A percentile compares a stretch with the other conserved stretches of the same genome.
These are phyloP conservation scores for Candida piceae DNA, from an alignment of 805 yeast genomes.

Conservation along the genomic window DNA sequence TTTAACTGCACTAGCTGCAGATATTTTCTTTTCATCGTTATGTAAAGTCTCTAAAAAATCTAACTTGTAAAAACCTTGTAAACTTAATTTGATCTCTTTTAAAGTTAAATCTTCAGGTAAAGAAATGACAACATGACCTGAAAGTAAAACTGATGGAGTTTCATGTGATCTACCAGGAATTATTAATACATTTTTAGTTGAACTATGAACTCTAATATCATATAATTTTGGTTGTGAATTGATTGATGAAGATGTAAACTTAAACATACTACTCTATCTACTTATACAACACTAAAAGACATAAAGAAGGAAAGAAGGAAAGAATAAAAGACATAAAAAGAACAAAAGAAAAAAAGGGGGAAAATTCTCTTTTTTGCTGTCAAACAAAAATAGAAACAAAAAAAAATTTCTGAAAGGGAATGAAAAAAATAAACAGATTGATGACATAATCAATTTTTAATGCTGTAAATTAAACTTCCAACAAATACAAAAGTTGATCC, in stretches of 20 bases:
- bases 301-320: no score
- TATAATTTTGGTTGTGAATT: constrained; percentile 11
- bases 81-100: constrained; percentile 32
- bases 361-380: no score
- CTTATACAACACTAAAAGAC: no score
- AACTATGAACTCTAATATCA: constrained; percentile 31
- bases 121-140: constrained; percentile 44
- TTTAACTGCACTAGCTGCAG: constrained; percentile 29
- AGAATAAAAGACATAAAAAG: no score
- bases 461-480: no score
- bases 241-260: constrained; percentile 35
- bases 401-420: no score
- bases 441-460: no score
- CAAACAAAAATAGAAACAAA: no score
- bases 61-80: constrained; percentile 39
- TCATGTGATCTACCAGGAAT: constrained; percentile 42
- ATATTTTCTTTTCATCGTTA: constrained; percentile 22
- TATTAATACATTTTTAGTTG: constrained; percentile 37
- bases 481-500: no score
- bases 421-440: no score
- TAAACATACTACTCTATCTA: no score
- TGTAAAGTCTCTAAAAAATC: constrained; percentile 35
- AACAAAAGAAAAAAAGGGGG: no score
- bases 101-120: constrained; percentile 39
- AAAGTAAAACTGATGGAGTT: constrained; percentile 37